These are phyloP conservation scores for Madurella fahalii DNA, from an alignment of 2,329 filamentous ascomycete genomes.

Conservation along the genomic window DNA sequence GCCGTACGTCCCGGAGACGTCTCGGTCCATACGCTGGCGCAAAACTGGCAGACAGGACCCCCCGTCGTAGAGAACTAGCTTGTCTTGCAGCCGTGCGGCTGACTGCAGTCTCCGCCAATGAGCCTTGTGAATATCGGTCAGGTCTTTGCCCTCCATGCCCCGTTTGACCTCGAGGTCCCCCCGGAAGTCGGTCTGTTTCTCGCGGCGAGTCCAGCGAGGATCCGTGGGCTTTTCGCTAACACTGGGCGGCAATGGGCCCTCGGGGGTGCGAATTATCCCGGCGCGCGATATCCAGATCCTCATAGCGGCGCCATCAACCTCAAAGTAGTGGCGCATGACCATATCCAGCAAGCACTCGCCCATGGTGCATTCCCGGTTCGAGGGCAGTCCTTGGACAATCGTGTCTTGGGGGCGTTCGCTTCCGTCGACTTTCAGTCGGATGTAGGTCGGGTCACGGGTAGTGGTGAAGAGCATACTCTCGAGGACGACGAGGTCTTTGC, in stretches of 20 bases:
- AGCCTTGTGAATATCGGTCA: background rate
- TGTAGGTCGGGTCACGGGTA: no score
- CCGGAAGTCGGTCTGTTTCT: background rate
- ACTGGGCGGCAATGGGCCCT: background rate
- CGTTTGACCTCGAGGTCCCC: background rate
- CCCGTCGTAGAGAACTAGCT: conserved; percentile 17
- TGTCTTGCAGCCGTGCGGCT: background rate
- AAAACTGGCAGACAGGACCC: conserved; percentile 8
- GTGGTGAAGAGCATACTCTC: background rate
- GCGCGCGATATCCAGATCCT: conserved; percentile 20
- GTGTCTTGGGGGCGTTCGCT: background rate
- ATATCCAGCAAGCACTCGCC: conserved; percentile 23
- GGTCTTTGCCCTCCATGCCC: background rate
- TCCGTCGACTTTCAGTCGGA: background rate
- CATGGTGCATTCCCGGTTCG: background rate
- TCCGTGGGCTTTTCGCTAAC: no score
- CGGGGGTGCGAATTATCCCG: background rate
- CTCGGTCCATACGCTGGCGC: conserved; percentile 2
- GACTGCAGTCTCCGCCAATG: background rate
- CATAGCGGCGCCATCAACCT: conserved; percentile 20
- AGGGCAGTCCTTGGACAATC: background rate
- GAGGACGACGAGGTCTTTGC: background rate
- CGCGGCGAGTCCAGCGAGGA: background rate
- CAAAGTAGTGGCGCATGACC: conserved; percentile 25
- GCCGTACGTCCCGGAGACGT: background rate